Base-by-base conservation (phyloP, 345 rosid species). In the Gossypium mustelinum region DNA sequence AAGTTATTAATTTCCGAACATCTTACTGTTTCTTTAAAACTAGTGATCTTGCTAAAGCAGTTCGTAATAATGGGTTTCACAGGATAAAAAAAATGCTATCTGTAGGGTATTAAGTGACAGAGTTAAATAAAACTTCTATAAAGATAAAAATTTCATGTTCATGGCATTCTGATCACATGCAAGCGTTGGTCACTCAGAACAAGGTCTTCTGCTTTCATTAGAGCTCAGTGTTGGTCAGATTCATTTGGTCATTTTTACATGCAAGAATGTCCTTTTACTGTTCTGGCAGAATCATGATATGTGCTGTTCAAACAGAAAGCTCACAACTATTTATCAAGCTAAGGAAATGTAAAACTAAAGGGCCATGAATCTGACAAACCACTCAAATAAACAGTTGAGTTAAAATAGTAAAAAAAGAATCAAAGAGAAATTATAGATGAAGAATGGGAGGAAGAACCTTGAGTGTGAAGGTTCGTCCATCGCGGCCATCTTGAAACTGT, bases 401-500 rank as follows among this genome's bases (percentile, higher is more conserved):
- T 9, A 62, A 61, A 52, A 10, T 17, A 3, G 22, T 39, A 48
- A 71, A 75, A 60, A 29, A 68, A 44, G 48, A 24, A 52, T 17
- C 18, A 11, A 25, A 51, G 70, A 10, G 62, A 70, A 27, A 55
- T 43, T 54, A 14, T 50, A 61, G 60, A n/a, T 50, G 69, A 57
- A 65, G 58, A 47, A 60, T 0, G 24, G 70, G 44, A 72, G 51
- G 77, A 81, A 58, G 68, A 81, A 95, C 98, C 98, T 95, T 95
- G 57, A 95, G 91, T 24, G 99, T 95, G 83, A 95, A 95, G 80
- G 98, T 85, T 41, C 98, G 88, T 75, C 98, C 98, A 73, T 94
- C 98, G 68, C 93, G 94, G 68, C 99, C 98, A 83, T 95, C 98
- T 34, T 93, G 90, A 81, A 95, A 93, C 76, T 88, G 94, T 74